phyloP scores from a whole-genome alignment of 2,329 filamentous ascomycete genomes.

The Xenoacremonium recifei region DNA sequence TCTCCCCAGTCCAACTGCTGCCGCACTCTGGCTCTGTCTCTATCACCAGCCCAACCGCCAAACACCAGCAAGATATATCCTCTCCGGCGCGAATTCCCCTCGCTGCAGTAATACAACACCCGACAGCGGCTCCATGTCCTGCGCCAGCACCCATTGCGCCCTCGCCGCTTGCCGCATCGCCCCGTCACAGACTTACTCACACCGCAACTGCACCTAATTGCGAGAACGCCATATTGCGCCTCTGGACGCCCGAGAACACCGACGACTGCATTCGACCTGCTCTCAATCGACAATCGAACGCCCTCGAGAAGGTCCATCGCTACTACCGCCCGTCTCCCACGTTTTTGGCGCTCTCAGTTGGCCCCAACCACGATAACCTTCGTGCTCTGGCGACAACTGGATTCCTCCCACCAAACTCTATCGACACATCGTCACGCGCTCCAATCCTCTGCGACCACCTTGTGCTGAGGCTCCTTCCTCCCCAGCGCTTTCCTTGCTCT shows the following conservation, averaged over 20 bases:
- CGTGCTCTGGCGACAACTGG: slow-evolving; percentile 15
- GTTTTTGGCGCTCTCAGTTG: background rate
- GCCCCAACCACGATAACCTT: slow-evolving; percentile 15
- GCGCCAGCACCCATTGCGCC: slow-evolving; percentile 14
- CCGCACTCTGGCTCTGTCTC: too few species aligned
- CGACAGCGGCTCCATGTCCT: slow-evolving; percentile 22
- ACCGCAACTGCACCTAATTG: background rate
- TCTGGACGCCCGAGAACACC: background rate
- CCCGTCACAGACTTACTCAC: background rate
- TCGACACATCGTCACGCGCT: slow-evolving; percentile 3
- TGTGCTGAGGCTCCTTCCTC: slow-evolving; percentile 6
- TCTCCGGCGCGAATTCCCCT: slow-evolving; percentile 17
- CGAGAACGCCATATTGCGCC: background rate
- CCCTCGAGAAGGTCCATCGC: background rate
- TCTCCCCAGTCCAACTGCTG: slow-evolving; percentile 3
- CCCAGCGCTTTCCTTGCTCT: slow-evolving; percentile 19
- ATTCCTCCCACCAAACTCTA: slow-evolving; percentile 10
- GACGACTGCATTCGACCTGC: background rate
- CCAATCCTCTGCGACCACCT: slow-evolving; percentile 12
- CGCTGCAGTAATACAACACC: slow-evolving; percentile 22
- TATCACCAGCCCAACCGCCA: too few species aligned
- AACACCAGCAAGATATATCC: slow-evolving; percentile 26
- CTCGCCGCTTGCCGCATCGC: background rate
- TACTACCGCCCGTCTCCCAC: background rate
- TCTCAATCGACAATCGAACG: background rate